Evolutionary conservation across 2,329 filamentous ascomycete species (phyloP).

Genomic region (Aspergillus transmontanensis): DNA sequence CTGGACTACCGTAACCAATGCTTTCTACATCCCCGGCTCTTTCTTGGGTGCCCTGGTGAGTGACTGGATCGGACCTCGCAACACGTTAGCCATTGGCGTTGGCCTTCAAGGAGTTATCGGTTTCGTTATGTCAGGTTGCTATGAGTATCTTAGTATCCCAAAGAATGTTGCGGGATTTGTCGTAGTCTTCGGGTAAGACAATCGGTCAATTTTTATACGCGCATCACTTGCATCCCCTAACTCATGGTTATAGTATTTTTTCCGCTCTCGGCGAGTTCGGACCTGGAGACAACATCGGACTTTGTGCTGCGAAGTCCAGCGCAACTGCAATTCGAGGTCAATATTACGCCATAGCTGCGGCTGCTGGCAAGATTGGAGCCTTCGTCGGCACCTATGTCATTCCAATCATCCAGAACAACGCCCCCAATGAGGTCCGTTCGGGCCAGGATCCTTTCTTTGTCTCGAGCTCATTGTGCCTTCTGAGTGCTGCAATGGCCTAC

Average conservation of each 20-base stretch:
- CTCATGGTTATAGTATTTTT: slow-evolving; percentile 58
- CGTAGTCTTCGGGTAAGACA: slow-evolving; percentile 67
- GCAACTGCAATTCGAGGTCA: slow-evolving; percentile 85
- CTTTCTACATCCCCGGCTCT: slow-evolving; percentile 86
- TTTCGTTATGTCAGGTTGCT: slow-evolving; percentile 85
- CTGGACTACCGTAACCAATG: slow-evolving; percentile 85
- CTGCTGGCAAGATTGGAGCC: slow-evolving; percentile 57
- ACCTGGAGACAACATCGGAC: slow-evolving; percentile 87
- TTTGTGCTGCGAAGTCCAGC: slow-evolving; percentile 83
- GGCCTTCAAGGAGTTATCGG: slow-evolving; percentile 74
- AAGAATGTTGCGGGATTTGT: slow-evolving; percentile 73
- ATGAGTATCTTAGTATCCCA: slow-evolving; percentile 67
- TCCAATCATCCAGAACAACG: slow-evolving; percentile 65
- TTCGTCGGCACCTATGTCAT: slow-evolving; percentile 87
- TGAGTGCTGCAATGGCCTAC: slow-evolving; percentile 68
- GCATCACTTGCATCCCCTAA: not conserved
- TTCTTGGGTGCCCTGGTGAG: slow-evolving; percentile 74
- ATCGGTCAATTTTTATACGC: too few relatives aligned
- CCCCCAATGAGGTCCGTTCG: slow-evolving; percentile 56
- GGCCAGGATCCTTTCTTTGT: slow-evolving; percentile 92
- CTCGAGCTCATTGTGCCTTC: slow-evolving; percentile 73
- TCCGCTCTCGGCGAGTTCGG: slow-evolving; percentile 77
- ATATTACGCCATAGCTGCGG: slow-evolving; percentile 60
- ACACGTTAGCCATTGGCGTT: slow-evolving; percentile 72
- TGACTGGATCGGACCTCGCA: slow-evolving; percentile 77